Evolutionary conservation across 768 basidiomycete genomes (phyloP), one percentile per base, ranked within the genome.

Genomic region (Lentinula raphanica): DNA sequence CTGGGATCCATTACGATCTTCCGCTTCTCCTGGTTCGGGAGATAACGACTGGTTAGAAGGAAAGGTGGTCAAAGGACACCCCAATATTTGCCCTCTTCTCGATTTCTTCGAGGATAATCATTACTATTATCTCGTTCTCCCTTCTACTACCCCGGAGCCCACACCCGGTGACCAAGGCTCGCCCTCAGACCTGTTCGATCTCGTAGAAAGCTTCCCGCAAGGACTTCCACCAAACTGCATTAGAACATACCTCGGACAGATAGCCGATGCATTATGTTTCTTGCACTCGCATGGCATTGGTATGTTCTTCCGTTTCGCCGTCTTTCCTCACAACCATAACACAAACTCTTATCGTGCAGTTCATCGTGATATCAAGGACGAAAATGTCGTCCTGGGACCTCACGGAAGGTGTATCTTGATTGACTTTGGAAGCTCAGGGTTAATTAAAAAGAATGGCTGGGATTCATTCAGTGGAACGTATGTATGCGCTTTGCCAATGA

Each of bases 71-170:
- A 87, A 90, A 66, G 95, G 95, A 2, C 96, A 98, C 69, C 95
- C 96, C 4, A 96, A 95, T 68, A 92, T 99, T 56, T 94, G 94
- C 68, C 90, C 92, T 25, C 77, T 99, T 31, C 79, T 95, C 53
- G 96, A 98, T 69, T 99, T 96, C 70, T 98, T 98, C 69, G 96
- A 98, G 71, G 96, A 98, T 67, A 85, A 81, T 55, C 91, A 97
- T 72, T 97, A 92, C 68, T 99, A 98, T 70, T 97, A 98, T 71
- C 82, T 98, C 65, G 87, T 98, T 49, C 78, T 98, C 54, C 92
- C 94, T 7, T 89, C 83, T 9, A 83, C 85, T 28, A 83, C 83
- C 11, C 85, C 87, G 7, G 84, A 85, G 59, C 80, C 74, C 38
- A 69, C 67, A 21, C 79, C 81, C 3, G 73, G 78, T 62, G 75